phyloP scores from a whole-genome alignment of 768 basidiomycete species.

The Kwoniella botswanensis region DNA sequence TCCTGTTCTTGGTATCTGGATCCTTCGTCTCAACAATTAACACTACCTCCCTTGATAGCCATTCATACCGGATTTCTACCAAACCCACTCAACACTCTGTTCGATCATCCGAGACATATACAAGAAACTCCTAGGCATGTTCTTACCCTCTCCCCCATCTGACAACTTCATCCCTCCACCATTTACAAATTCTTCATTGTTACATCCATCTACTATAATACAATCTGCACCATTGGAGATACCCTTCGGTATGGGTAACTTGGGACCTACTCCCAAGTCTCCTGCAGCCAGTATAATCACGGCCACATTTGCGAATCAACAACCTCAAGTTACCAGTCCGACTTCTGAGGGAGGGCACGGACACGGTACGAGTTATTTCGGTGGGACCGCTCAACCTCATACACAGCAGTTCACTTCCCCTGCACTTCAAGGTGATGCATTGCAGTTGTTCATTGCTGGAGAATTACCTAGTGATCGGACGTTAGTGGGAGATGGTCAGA shows the following conservation, averaged over 20 bases:
- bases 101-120: slow-evolving; percentile 54
- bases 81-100: slow-evolving; percentile 39
- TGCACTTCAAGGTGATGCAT: slow-evolving; percentile 25
- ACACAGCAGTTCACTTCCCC: background rate
- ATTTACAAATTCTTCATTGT: slow-evolving; percentile 16
- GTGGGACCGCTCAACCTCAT: slow-evolving; percentile 11
- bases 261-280: slow-evolving; percentile 15
- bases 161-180: background rate
- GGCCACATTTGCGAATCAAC: slow-evolving; percentile 22
- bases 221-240: slow-evolving; percentile 41
- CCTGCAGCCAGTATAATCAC: slow-evolving; percentile 24
- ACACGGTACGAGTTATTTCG: slow-evolving; percentile 6
- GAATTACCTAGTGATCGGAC: slow-evolving; percentile 40
- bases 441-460: slow-evolving; percentile 40
- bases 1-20: too few species aligned
- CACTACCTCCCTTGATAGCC: slow-evolving; percentile 32
- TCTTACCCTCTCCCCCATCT: slow-evolving; percentile 39
- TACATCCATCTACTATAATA: slow-evolving; percentile 48
- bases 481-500: slow-evolving; percentile 49
- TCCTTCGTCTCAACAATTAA: background rate
- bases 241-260: slow-evolving; percentile 8
- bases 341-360: slow-evolving; percentile 13
- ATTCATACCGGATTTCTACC: slow-evolving; percentile 50
- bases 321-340: slow-evolving; percentile 6
- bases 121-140: slow-evolving; percentile 47